phyloP scores from a whole-genome alignment of 345 rosid species.

The Erodium maritimum region DNA sequence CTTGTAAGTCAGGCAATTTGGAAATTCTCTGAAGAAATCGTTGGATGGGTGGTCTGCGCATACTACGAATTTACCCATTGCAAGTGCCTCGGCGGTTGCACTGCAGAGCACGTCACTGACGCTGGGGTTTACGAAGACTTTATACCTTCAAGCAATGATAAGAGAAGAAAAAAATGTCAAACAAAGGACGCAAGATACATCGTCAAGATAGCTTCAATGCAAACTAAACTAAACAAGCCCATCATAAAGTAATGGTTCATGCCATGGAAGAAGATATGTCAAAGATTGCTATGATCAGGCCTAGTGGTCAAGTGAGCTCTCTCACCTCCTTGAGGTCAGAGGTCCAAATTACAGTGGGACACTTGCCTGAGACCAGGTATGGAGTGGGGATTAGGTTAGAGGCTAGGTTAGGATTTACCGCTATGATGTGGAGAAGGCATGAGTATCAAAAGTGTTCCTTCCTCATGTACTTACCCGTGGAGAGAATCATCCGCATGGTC shows the following conservation, averaged over 20 bases:
- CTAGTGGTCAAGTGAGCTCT: too few relatives aligned
- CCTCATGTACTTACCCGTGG: conserved; percentile 84
- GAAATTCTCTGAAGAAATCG: conserved; percentile 90
- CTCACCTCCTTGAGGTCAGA: too few relatives aligned
- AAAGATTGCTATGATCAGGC: too few relatives aligned
- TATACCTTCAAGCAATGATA: conserved; percentile 59
- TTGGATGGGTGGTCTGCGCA: conserved; percentile 98
- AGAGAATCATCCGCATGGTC: conserved; percentile 94
- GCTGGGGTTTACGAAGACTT: conserved; percentile 94
- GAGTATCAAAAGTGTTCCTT: too few relatives aligned
- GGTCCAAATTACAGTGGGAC: too few relatives aligned
- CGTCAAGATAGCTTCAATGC: background rate
- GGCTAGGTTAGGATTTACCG: too few relatives aligned
- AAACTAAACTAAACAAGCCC: background rate
- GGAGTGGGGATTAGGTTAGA: too few relatives aligned
- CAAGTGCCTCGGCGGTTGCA: conserved; percentile 97
- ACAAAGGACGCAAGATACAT: background rate
- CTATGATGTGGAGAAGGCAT: too few relatives aligned
- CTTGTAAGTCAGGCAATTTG: conserved; percentile 86
- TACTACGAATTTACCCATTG: conserved; percentile 93
- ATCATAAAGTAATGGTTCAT: background rate
- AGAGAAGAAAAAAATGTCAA: background rate
- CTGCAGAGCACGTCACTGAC: conserved; percentile 96
- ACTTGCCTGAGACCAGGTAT: too few relatives aligned
- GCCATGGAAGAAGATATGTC: background rate